A percentile compares a stretch with the other conserved stretches of the same genome.
Conservation (phyloP, 1,284 basidiomycete genomes). For the Chondrostereum purpureum region DNA sequence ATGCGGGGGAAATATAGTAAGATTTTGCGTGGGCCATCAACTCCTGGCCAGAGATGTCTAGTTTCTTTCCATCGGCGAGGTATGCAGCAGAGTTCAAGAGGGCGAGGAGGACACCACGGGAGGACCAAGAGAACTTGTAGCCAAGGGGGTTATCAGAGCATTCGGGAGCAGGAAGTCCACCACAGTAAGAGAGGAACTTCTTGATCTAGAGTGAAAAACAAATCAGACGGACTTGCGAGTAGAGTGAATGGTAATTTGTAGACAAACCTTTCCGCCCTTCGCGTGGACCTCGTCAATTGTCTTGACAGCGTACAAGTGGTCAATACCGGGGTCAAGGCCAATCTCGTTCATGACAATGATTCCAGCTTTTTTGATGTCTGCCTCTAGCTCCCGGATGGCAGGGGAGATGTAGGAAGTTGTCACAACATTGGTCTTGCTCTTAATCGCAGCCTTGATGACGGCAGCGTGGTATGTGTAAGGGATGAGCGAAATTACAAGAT, state of each 20-base stretch:
- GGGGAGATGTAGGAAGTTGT: conserved; percentile 94
- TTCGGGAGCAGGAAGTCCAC: conserved; percentile 90
- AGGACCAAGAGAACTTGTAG: conserved; percentile 99
- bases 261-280: conserved; percentile 82
- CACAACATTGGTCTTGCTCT: conserved; percentile 91
- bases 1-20: conserved; percentile 94
- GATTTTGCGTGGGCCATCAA: conserved; percentile 88
- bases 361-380: conserved; percentile 80
- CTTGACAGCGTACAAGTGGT: conserved; percentile 96
- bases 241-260: conserved; percentile 2
- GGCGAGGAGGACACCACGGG: conserved; percentile 92
- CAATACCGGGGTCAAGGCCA: conserved; percentile 92
- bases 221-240: background rate
- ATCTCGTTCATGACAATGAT: conserved; percentile 98
- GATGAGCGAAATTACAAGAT: conserved; percentile 95
- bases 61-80: conserved; percentile 58
- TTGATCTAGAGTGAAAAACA: conserved; percentile 57
- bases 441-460: conserved; percentile 95
- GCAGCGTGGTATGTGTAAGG: conserved; percentile 90
- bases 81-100: conserved; percentile 91
- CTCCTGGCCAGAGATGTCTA: conserved; percentile 62
- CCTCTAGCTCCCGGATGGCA: conserved; percentile 85
- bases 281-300: conserved; percentile 92
- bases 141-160: conserved; percentile 93
- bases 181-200: conserved; percentile 94